Conservation (phyloP, 176 grass and related monocot species). For the Neostapfia colusana region DNA sequence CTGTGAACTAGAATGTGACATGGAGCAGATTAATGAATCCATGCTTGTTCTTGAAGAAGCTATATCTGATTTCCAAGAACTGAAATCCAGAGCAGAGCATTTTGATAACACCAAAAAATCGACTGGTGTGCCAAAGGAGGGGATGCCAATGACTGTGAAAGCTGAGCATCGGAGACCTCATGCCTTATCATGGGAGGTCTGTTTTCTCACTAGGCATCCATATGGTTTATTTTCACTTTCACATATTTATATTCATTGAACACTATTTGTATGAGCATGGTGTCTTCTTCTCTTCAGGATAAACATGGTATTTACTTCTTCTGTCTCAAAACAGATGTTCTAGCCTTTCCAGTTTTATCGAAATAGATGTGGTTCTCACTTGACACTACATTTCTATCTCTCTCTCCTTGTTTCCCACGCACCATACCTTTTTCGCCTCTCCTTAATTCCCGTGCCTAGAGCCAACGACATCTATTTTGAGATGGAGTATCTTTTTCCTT, state of each 20-base stretch:
- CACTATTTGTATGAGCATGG: neutral
- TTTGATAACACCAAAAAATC: slow-evolving; percentile 88
- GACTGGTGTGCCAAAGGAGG: slow-evolving; percentile 60
- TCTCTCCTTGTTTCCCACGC: no score
- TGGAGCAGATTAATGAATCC: slow-evolving; percentile 99
- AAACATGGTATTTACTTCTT: neutral
- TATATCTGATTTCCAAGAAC: slow-evolving; percentile 91
- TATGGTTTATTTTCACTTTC: slow-evolving; percentile 15
- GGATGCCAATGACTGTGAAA: slow-evolving; percentile 68
- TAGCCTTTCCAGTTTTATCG: no score
- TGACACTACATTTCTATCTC: no score
- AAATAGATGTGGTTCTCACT: no score
- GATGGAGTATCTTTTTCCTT: neutral
- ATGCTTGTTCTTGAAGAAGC: slow-evolving; percentile 96
- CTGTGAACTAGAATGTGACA: slow-evolving; percentile 99
- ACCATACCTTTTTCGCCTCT: no score
- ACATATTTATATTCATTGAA: slow-evolving; percentile 29
- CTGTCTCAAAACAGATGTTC: no score
- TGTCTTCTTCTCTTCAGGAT: neutral
- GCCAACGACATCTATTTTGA: no score
- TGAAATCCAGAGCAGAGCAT: slow-evolving; percentile 84
- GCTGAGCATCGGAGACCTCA: slow-evolving; percentile 92
- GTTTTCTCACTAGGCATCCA: slow-evolving; percentile 17
- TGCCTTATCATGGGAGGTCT: slow-evolving; percentile 95
- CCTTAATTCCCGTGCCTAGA: no score